These are phyloP conservation scores for Claviceps pusilla DNA, from an alignment of 2,329 filamentous ascomycete genomes.

Conservation along the genomic window DNA sequence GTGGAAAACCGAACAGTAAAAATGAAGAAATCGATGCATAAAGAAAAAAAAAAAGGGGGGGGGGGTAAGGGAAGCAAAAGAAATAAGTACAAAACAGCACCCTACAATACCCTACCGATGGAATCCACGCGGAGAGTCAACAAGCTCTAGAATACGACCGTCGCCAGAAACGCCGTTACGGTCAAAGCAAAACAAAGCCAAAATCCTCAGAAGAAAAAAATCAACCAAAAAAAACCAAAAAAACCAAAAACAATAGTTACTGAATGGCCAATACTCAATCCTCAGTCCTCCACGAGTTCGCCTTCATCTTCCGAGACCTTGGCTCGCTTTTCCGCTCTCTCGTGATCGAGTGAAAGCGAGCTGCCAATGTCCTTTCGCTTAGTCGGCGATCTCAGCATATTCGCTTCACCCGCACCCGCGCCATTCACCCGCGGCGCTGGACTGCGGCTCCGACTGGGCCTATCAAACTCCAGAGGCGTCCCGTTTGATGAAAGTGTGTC, in stretches of 20 bases:
- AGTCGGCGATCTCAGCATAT: slow-evolving; percentile 18
- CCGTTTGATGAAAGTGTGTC: slow-evolving; percentile 32
- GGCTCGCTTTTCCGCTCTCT: slow-evolving; percentile 27
- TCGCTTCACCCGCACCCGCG: slow-evolving; percentile 13
- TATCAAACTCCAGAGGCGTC: slow-evolving; percentile 33
- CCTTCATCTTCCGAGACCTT: slow-evolving; percentile 34
- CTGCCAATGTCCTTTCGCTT: slow-evolving; percentile 29
- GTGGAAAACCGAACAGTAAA: neutral
- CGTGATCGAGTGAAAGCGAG: slow-evolving; percentile 17
- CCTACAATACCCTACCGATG: neutral
- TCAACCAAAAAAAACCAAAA: neutral
- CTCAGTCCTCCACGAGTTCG: slow-evolving; percentile 26
- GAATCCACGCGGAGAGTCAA: neutral
- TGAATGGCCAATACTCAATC: neutral
- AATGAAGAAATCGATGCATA: neutral
- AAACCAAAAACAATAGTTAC: neutral
- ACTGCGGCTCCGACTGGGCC: slow-evolving; percentile 36
- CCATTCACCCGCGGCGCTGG: slow-evolving; percentile 28
- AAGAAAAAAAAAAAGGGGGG: neutral
- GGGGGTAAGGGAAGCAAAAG: neutral
- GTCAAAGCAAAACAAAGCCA: neutral
- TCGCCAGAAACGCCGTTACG: slow-evolving; percentile 1
- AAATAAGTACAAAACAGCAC: neutral
- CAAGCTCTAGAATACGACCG: neutral
- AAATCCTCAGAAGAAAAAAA: neutral